phyloP scores from a whole-genome alignment of 441 rosid species.

The Jatropha podagrica region DNA sequence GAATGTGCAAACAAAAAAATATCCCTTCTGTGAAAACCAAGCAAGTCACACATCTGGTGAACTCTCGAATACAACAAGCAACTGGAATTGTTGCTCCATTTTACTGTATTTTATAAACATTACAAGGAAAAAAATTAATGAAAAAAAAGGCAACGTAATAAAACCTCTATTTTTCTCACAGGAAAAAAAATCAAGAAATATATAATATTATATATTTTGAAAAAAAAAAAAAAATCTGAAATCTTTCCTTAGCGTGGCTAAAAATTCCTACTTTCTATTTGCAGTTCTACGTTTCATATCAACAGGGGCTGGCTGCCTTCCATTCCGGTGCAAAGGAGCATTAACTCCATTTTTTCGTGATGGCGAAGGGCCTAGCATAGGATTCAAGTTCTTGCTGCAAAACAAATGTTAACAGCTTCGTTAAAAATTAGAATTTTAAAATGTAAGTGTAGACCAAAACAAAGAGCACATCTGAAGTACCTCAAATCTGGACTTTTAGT shows the following conservation, averaged over 20 bases:
- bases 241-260: constrained; percentile 29
- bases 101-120: constrained; percentile 31
- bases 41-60: constrained; percentile 17
- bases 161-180: constrained; percentile 22
- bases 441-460: not conserved
- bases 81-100: constrained; percentile 54
- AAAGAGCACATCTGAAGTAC: constrained; percentile 30
- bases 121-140: constrained; percentile 16
- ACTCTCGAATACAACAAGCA: constrained; percentile 37
- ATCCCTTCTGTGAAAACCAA: constrained; percentile 28
- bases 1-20: constrained; percentile 15
- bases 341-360: constrained; percentile 61
- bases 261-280: constrained; percentile 45
- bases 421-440: constrained; percentile 6
- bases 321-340: constrained; percentile 37
- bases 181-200: constrained; percentile 26
- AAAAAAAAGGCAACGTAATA: not conserved
- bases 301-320: constrained; percentile 50
- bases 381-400: constrained; percentile 51
- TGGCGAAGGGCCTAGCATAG: constrained; percentile 58
- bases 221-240: constrained; percentile 21
- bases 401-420: not conserved
- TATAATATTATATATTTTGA: constrained; percentile 6
- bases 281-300: constrained; percentile 69
- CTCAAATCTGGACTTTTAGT: constrained; percentile 54